These are phyloP conservation scores for Penicillium riverlandense DNA, from an alignment of 495 filamentous ascomycete species.

Conservation along the genomic window DNA sequence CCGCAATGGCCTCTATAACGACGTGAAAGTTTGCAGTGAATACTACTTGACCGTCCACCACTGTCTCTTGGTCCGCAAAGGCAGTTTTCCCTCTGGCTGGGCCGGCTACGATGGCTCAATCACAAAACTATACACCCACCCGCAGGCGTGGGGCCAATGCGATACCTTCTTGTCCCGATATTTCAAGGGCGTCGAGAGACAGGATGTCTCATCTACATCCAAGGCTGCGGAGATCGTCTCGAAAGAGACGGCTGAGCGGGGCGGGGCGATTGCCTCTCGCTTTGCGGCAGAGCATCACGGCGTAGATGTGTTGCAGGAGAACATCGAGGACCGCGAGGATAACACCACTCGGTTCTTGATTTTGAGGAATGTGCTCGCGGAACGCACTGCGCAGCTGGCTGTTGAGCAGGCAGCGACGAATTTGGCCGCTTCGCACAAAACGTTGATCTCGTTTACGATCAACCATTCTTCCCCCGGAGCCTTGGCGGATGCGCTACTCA, in stretches of 20 bases:
- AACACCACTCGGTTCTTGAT: slow-evolving; percentile 90
- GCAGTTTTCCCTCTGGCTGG: slow-evolving; percentile 20
- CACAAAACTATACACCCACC: slow-evolving; percentile 72
- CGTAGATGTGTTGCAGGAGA: slow-evolving; percentile 59
- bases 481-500: slow-evolving; percentile 69
- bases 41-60: slow-evolving; percentile 81
- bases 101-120: slow-evolving; percentile 26
- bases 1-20: slow-evolving; percentile 46
- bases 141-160: slow-evolving; percentile 92
- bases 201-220: slow-evolving; percentile 83
- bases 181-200: slow-evolving; percentile 62
- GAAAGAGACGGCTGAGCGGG: slow-evolving; percentile 45
- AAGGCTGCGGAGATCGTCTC: slow-evolving; percentile 72
- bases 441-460: slow-evolving; percentile 74
- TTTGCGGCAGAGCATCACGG: slow-evolving; percentile 62
- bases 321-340: slow-evolving; percentile 75
- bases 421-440: slow-evolving; percentile 46
- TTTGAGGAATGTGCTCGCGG: slow-evolving; percentile 42
- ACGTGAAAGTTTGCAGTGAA: slow-evolving; percentile 70
- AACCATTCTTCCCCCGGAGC: slow-evolving; percentile 71
- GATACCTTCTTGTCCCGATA: slow-evolving; percentile 59
- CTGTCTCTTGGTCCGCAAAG: slow-evolving; percentile 58
- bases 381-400: slow-evolving; percentile 10
- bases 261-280: slow-evolving; percentile 70
- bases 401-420: slow-evolving; percentile 11